phyloP scores from a whole-genome alignment of 352 stramenopile species.

The Hyaloperonospora brassicae region DNA sequence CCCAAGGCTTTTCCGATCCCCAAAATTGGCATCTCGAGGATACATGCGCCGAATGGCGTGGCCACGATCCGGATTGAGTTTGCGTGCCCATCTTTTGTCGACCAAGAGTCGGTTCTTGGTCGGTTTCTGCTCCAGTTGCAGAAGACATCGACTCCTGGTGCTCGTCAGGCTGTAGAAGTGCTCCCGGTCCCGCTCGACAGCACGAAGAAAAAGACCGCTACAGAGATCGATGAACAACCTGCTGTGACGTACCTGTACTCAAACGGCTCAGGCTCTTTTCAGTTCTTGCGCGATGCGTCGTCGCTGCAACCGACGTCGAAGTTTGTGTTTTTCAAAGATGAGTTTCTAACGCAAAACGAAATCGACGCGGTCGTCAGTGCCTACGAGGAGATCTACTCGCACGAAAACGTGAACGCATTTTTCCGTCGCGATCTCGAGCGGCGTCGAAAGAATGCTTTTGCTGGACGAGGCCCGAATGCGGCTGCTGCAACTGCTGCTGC shows the following conservation, averaged over 20 bases:
- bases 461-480: conserved; percentile 22
- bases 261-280: conserved; percentile 71
- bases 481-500: conserved; percentile 14
- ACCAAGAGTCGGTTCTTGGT: conserved; percentile 65
- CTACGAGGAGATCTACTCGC: conserved; percentile 83
- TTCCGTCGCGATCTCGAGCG: conserved; percentile 62
- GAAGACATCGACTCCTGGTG: conserved; percentile 11
- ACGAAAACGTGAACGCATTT: conserved; percentile 66
- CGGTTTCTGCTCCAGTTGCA: conserved; percentile 59
- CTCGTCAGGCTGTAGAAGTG: conserved; percentile 46
- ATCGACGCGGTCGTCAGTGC: conserved; percentile 69
- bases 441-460: conserved; percentile 45
- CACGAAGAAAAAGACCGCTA: conserved; percentile 41
- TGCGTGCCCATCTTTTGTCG: conserved; percentile 62
- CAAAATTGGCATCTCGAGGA: conserved; percentile 76
- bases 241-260: conserved; percentile 67
- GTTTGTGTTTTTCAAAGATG: conserved; percentile 85
- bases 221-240: conserved; percentile 62
- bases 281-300: conserved; percentile 57
- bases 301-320: conserved; percentile 31
- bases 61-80: conserved; percentile 81
- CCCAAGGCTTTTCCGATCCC: conserved; percentile 74
- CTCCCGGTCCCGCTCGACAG: conserved; percentile 35
- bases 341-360: conserved; percentile 59
- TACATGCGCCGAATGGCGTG: conserved; percentile 71